Base-by-base conservation (phyloP, 2,329 filamentous ascomycete species). In the Aspergillus sp. region DNA sequence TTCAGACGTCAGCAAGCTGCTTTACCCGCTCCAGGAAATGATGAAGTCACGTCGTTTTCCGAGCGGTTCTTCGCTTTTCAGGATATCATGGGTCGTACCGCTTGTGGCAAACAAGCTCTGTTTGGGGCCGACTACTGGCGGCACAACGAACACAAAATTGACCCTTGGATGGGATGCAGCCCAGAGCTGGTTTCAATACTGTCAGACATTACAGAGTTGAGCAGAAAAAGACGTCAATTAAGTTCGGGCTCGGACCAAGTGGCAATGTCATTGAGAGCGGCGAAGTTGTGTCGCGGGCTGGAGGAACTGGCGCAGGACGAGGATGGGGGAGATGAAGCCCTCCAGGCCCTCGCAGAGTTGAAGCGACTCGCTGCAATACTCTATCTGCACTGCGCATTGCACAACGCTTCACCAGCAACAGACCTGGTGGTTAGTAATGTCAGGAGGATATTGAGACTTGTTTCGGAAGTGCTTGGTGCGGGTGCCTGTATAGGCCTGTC, bases 1-100 rank as follows among this genome's bases (percentile, higher is more conserved):
- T 66, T 76, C 4, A 70, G 78, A 15, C 69, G 71, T 30, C 67
- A 72, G 34, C 64, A 63, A 22, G 60, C 62, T 15, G 53, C 54
- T 12, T 22, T 53, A 9, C 50, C 60, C 7, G 36, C 61, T 0
- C 26, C 63, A 17, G 63, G 62, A 6, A 41, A 52, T 15, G 67
- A 66, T 48, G 66, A 62, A n/a, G 66, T 74, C 0, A 73, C 66
- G 2, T 69, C 74, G 5, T 74, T 74, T 50, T 66, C 77, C 0
- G 79, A 81, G 59, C 71, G 74, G 1, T 81, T 81, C 59, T 81
- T 82, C 54, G 80, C 80, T 3, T 81, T 80, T 13, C 80, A 81
- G 57, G 80, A 82, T 57, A 77, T 80, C 15, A 81, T 81, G 59
- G 79, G 80, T 26, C 73, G 79, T 34, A 82, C 80, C 0, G 80